A percentile compares a stretch with the other conserved stretches of the same genome.
phyloP scores from a whole-genome alignment of 2,329 filamentous ascomycete species.

The Penicillium janthinellum region DNA sequence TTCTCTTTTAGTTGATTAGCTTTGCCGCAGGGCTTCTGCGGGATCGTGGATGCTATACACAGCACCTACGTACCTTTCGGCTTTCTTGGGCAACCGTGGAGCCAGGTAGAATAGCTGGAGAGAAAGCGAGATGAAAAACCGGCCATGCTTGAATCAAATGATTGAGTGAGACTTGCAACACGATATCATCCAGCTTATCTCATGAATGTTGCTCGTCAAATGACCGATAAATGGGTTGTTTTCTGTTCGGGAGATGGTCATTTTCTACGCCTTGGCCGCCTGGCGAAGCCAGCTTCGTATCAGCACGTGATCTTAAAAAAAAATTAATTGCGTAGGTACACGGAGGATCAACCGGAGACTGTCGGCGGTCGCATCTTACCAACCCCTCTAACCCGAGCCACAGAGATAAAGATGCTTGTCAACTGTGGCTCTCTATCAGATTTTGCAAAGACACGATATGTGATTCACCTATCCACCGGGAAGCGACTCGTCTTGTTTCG shows the following conservation, averaged over 20 bases:
- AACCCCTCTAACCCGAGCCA: neutral
- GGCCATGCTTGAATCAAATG: neutral
- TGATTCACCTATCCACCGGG: slow-evolving; percentile 46
- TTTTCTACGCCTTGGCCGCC: neutral
- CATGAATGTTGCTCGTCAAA: neutral
- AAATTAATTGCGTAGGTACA: neutral
- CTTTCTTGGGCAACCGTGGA: no score
- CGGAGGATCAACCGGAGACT: slow-evolving; percentile 1
- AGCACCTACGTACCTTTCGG: no score
- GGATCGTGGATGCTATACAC: no score
- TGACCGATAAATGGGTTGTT: no score
- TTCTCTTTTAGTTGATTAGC: no score
- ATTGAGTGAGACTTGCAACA: no score
- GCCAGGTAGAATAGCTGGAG: no score
- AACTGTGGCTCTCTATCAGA: slow-evolving; percentile 34
- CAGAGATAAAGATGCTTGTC: slow-evolving; percentile 24
- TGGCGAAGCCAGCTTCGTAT: neutral
- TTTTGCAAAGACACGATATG: slow-evolving; percentile 46
- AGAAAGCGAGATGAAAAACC: no score
- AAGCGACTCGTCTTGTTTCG: slow-evolving; percentile 52
- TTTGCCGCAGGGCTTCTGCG: no score
- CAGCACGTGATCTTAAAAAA: slow-evolving; percentile 16
- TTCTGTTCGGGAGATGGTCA: no score
- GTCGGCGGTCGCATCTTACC: neutral
- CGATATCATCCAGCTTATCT: no score